phyloP scores from a whole-genome alignment of 495 filamentous ascomycete species.

The Xylaria intraflava region DNA sequence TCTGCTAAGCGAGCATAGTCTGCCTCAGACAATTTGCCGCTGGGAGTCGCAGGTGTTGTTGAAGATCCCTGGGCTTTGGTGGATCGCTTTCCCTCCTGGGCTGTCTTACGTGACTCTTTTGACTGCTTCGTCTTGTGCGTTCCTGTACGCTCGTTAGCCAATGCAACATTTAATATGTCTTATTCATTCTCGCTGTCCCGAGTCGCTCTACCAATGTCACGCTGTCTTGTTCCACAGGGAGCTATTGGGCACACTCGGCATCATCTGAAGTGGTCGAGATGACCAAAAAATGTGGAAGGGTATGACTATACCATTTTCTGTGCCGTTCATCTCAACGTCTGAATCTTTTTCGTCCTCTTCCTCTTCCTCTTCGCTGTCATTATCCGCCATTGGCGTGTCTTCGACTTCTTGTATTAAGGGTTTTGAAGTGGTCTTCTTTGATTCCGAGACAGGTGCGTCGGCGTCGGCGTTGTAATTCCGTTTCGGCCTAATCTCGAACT shows the following conservation, averaged over 20 bases:
- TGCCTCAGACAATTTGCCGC: conserved; percentile 28
- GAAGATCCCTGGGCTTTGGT: conserved; percentile 35
- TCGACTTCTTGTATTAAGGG: conserved; percentile 50
- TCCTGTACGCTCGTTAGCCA: conserved; percentile 38
- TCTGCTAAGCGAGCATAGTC: conserved; percentile 52
- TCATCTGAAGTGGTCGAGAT: conserved; percentile 26
- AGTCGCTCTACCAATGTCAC: conserved; percentile 24
- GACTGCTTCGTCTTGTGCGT: conserved; percentile 41
- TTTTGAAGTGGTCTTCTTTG: conserved; percentile 51
- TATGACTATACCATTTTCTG: conserved; percentile 21
- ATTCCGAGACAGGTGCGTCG: conserved; percentile 72
- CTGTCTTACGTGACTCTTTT: conserved; percentile 28
- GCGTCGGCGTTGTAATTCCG: conserved; percentile 94
- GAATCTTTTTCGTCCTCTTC: conserved; percentile 25
- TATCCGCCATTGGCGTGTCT: conserved; percentile 38
- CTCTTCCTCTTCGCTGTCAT: conserved; percentile 27
- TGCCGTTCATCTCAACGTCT: conserved; percentile 22
- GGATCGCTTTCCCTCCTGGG: conserved; percentile 34
- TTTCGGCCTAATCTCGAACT: conserved; percentile 91
- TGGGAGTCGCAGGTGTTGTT: conserved; percentile 27
- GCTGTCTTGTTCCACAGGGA: conserved; percentile 25
- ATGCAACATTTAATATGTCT: conserved; percentile 21
- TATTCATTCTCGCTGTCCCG: conserved; percentile 27
- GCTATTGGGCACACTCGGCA: conserved; percentile 21
- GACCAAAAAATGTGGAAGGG: conserved; percentile 11